phyloP scores from a whole-genome alignment of 1,139 yeast species.

The Yamadazyma membranifaciens region DNA sequence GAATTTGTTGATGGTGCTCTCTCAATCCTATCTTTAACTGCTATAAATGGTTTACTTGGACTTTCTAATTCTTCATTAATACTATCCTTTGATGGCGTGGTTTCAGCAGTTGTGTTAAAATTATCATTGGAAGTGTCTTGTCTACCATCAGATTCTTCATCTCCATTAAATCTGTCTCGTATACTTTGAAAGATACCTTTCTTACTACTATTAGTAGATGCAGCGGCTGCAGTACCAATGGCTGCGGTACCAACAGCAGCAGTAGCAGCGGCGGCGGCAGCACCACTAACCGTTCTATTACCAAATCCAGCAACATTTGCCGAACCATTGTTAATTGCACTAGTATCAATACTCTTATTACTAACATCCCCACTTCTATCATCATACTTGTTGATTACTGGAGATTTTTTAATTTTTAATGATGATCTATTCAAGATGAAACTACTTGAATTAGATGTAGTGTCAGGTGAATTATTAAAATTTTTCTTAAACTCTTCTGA shows the following conservation, averaged over 20 bases:
- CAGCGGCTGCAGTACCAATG: constrained; percentile 8
- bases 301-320: constrained; percentile 5
- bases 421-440: constrained; percentile 19
- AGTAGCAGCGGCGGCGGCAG: constrained; percentile 7
- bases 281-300: constrained; percentile 8
- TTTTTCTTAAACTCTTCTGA: constrained; percentile 11
- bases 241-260: constrained; percentile 12
- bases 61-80: constrained; percentile 15
- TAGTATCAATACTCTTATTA: not conserved
- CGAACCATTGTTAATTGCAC: not conserved
- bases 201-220: constrained; percentile 7
- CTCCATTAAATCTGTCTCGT: constrained; percentile 25
- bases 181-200: constrained; percentile 38
- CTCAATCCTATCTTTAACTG: constrained; percentile 19
- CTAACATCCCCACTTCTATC: not conserved
- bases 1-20: constrained; percentile 20
- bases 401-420: constrained; percentile 18
- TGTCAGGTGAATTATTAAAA: constrained; percentile 11
- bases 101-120: constrained; percentile 29
- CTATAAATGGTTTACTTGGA: constrained; percentile 18
- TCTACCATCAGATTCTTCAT: constrained; percentile 6
- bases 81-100: constrained; percentile 29
- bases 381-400: constrained; percentile 1
- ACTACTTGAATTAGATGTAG: constrained; percentile 15
- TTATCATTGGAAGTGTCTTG: constrained; percentile 21